Base-by-base conservation (phyloP, 768 basidiomycete species). In the Macrolepiota albuminosa region DNA sequence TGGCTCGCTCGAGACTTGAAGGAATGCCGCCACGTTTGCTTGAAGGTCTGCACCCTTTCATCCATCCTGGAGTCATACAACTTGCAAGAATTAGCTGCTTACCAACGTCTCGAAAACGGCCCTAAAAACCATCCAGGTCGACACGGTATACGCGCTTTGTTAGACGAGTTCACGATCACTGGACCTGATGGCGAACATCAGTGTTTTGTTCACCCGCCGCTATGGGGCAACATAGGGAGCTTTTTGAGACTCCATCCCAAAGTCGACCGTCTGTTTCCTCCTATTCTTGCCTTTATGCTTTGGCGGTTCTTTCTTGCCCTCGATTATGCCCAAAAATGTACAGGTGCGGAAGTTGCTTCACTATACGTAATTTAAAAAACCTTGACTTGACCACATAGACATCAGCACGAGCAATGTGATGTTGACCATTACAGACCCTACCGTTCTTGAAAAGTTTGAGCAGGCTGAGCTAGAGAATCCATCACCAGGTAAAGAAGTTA, bases 401-500 rank as follows among this genome's bases (percentile, higher is more conserved):
- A 54, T 54, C 26, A 54, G 39, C 13, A 26, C 26, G 11, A 54
- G 21, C 14, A 54, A 46, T 3, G n/a, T 56, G 11, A 56, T 56
- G 54, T 34, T 56, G 13, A 18, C 11, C 7, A 34, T 55, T 16
- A 26, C 9, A 6, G 54, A 55, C 42, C 18, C 31, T 33, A 43
- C 42, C n/a, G 13, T 21, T 55, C 33, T 55, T 5, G 31, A 45
- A 7, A n/a, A 34, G 4, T 62, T 66, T 26, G 66, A 67, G 43
- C 16, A 61, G 16, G 49, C 37, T 1, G 62, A 68, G 61, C 46
- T 66, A 3, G 39, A 57, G 1, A 0, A 42, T 42, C 67, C 64
- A 6, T 16, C 26, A 11, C 49, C 61, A 1, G 62, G 67, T 40
- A 69, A 69, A 58, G 57, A 59, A 18, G 33, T 36, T 3, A 57